These are phyloP conservation scores for Cyclospora cayetanensis DNA, from an alignment of 169 alveolate genomes.

Conservation along the genomic window DNA sequence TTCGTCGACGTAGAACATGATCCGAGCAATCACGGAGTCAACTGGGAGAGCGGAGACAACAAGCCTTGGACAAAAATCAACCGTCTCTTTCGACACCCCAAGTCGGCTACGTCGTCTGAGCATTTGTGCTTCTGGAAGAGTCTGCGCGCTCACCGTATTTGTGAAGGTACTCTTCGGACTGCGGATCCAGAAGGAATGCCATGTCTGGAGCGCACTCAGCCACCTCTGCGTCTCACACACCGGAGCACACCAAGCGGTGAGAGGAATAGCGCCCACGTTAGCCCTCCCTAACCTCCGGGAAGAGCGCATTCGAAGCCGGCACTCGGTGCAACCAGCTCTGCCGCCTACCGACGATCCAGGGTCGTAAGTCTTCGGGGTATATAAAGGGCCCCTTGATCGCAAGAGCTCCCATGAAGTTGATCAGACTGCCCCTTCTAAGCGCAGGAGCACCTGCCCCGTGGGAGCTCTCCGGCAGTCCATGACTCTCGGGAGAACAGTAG, in stretches of 20 bases:
- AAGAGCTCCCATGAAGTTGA: conserved; percentile 15
- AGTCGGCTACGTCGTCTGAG: neutral
- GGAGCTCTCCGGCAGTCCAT: neutral
- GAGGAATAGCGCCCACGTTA: neutral
- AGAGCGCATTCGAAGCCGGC: too few species aligned
- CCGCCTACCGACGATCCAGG: conserved; percentile 5
- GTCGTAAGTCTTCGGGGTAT: neutral
- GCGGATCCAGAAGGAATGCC: conserved; percentile 8
- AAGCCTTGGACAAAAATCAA: neutral
- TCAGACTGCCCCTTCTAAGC: neutral
- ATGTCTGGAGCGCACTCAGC: conserved; percentile 12
- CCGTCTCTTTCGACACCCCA: too few species aligned
- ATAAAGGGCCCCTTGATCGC: neutral
- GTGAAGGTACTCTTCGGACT: conserved; percentile 26
- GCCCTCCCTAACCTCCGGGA: neutral
- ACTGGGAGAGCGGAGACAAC: too few species aligned
- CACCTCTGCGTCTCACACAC: neutral
- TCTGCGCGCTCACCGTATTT: neutral
- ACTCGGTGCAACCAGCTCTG: too few species aligned
- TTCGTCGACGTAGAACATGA: conserved; percentile 9
- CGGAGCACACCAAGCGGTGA: too few species aligned
- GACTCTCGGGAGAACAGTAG: neutral
- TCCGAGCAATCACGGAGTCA: conserved; percentile 9
- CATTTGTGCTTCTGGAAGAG: neutral
- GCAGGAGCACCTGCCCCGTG: conserved; percentile 5